Evolutionary conservation across 305 asterid species (phyloP), one percentile per base, ranked within the genome.

Genomic region (Fraxinus dipetala): DNA sequence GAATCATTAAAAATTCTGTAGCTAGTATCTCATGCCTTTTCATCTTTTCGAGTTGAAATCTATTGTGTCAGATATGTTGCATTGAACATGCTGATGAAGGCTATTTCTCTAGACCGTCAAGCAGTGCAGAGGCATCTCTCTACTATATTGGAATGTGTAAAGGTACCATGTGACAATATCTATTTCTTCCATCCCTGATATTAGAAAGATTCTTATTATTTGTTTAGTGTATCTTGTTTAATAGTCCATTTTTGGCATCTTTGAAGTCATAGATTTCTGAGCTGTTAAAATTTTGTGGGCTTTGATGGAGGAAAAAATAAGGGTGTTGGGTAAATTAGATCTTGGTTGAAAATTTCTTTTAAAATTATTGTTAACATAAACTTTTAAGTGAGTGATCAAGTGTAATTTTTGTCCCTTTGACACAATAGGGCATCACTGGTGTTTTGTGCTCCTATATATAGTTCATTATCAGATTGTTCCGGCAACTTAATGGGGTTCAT

Each of bases 81-180:
- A 74, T 86, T 96, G 90, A 96, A 94, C 88, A 95, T 93, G 99
- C 88, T 96, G 91, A 94, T 96, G 98, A 95, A 85, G 91, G 98
- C 98, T 81, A 84, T 96, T 85, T 77, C 94, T 81, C 92, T 94
- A 83, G 99, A 96, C 84, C 86, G 95, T 85, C 98, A 94, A 89
- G 98, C 99, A 80, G 98, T 96, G 79, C 99, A 96, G 92, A 93
- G 98, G 91, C 99, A 96, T 88, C 93, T 97, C 28, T 88, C 86
- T 51, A 96, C 98, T 54, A 96, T 96, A 86, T 86, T 94, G 91
- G 98, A 96, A 89, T 95, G 99, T 82, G 97, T 96, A 45, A 96
- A 95, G 98, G 99, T 96, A 90, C 79, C 77, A 82, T 78, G 80
- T 24, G 67, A 78, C 48, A 20, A 73, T 34, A 14, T 22, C 22